phyloP scores from a whole-genome alignment of 805 yeast species.

The Candida adriatica region DNA sequence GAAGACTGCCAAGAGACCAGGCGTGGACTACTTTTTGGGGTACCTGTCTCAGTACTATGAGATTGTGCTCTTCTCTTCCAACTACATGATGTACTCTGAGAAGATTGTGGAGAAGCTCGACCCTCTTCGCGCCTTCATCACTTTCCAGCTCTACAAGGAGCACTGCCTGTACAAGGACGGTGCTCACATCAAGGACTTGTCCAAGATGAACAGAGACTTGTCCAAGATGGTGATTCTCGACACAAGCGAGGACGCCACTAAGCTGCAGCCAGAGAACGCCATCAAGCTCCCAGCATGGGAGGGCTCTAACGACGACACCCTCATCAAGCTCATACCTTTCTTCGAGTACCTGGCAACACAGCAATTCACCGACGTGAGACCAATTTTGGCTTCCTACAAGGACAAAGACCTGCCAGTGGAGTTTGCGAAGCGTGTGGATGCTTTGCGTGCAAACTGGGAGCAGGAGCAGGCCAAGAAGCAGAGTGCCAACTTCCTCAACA shows the following conservation, averaged over 20 bases:
- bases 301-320: slow-evolving; percentile 75
- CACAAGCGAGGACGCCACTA: slow-evolving; percentile 61
- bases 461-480: slow-evolving; percentile 41
- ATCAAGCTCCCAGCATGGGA: slow-evolving; percentile 79
- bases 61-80: slow-evolving; percentile 83
- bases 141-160: slow-evolving; percentile 84
- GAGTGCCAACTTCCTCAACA: slow-evolving; percentile 46
- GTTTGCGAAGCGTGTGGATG: slow-evolving; percentile 69
- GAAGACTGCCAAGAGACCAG: slow-evolving; percentile 99
- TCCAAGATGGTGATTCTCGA: slow-evolving; percentile 77
- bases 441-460: slow-evolving; percentile 65
- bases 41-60: slow-evolving; percentile 94
- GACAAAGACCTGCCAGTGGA: slow-evolving; percentile 67
- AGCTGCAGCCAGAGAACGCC: slow-evolving; percentile 93
- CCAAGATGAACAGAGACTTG: slow-evolving; percentile 85
- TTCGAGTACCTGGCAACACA: slow-evolving; percentile 92
- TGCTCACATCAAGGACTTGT: slow-evolving; percentile 80
- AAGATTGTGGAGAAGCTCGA: slow-evolving; percentile 82
- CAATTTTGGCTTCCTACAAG: slow-evolving; percentile 66
- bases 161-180: slow-evolving; percentile 85
- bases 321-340: slow-evolving; percentile 81
- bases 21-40: slow-evolving; percentile 92
- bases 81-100: slow-evolving; percentile 80
- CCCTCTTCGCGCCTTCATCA: slow-evolving; percentile 84
- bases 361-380: slow-evolving; percentile 80